Evolutionary conservation across 495 filamentous ascomycete genomes (phyloP).

Genomic region (Cercophora samala): DNA sequence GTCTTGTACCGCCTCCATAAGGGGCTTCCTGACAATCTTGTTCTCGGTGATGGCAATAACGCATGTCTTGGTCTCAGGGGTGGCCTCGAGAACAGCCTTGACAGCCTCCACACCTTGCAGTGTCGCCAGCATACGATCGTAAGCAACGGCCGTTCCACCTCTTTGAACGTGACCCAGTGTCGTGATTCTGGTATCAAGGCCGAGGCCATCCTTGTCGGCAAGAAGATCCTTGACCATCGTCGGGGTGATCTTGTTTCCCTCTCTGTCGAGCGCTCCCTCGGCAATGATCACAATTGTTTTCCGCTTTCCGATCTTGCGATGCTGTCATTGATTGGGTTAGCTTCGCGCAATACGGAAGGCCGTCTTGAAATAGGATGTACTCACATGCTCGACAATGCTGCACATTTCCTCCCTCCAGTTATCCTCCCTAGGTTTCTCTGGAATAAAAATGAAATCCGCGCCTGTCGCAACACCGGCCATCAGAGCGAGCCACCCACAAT

Average conservation of each 20-base stretch:
- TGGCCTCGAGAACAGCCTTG: conserved; percentile 89
- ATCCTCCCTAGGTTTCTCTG: conserved; percentile 84
- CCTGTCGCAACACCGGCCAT: conserved; percentile 96
- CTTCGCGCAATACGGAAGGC: background rate
- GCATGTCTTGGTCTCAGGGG: conserved; percentile 82
- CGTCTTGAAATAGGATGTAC: conserved; percentile 17
- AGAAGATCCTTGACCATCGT: conserved; percentile 81
- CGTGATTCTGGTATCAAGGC: conserved; percentile 88
- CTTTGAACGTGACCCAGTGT: conserved; percentile 95
- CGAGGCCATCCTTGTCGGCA: conserved; percentile 63
- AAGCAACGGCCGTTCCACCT: conserved; percentile 86
- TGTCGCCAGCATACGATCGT: conserved; percentile 90
- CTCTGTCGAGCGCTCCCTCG: conserved; percentile 84
- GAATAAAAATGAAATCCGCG: conserved; percentile 95
- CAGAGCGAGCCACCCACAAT: conserved; percentile 96
- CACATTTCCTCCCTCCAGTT: conserved; percentile 94
- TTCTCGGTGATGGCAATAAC: conserved; percentile 97
- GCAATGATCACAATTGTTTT: conserved; percentile 98
- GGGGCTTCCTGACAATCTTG: conserved; percentile 85
- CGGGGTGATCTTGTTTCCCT: conserved; percentile 81
- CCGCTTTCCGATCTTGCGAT: conserved; percentile 86
- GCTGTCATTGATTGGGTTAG: conserved; percentile 48
- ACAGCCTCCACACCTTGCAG: conserved; percentile 96
- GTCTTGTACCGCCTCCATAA: conserved; percentile 81
- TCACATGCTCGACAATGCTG: conserved; percentile 69